These are phyloP conservation scores for Chaetomiaceae sp. DNA, from an alignment of 2,329 filamentous ascomycete genomes.

Conservation along the genomic window DNA sequence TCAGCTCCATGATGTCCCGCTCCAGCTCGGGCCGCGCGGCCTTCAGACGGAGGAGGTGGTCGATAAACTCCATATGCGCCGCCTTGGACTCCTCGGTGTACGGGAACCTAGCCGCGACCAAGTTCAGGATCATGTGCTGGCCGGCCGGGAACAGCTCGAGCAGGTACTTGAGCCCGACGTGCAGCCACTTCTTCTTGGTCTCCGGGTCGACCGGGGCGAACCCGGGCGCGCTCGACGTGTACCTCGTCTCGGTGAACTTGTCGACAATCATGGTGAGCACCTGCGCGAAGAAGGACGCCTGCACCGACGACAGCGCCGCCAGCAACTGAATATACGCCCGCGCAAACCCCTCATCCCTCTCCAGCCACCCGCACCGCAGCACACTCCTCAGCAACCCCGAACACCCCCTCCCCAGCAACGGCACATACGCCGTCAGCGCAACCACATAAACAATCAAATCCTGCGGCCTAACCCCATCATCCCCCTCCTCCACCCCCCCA, in stretches of 20 bases:
- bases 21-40: conserved; percentile 74
- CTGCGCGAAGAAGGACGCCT: conserved; percentile 69
- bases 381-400: conserved; percentile 54
- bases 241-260: conserved; percentile 59
- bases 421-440: conserved; percentile 57
- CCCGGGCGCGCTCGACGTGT: conserved; percentile 43
- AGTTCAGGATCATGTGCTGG: conserved; percentile 61
- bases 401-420: conserved; percentile 56
- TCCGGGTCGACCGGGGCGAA: conserved; percentile 57
- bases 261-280: conserved; percentile 77
- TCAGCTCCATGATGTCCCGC: conserved; percentile 73
- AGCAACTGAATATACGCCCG: conserved; percentile 65
- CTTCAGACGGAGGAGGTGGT: conserved; percentile 74
- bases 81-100: conserved; percentile 70
- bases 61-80: conserved; percentile 80
- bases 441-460: conserved; percentile 58
- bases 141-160: conserved; percentile 78
- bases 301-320: conserved; percentile 71
- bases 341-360: conserved; percentile 59
- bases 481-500: conserved; percentile 37
- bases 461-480: conserved; percentile 44
- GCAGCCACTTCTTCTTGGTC: conserved; percentile 67
- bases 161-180: conserved; percentile 70
- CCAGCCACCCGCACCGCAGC: conserved; percentile 60
- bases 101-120: conserved; percentile 67